These are phyloP conservation scores for Asterochloris erici DNA, from an alignment of 139 green algal genomes.

Conservation along the genomic window DNA sequence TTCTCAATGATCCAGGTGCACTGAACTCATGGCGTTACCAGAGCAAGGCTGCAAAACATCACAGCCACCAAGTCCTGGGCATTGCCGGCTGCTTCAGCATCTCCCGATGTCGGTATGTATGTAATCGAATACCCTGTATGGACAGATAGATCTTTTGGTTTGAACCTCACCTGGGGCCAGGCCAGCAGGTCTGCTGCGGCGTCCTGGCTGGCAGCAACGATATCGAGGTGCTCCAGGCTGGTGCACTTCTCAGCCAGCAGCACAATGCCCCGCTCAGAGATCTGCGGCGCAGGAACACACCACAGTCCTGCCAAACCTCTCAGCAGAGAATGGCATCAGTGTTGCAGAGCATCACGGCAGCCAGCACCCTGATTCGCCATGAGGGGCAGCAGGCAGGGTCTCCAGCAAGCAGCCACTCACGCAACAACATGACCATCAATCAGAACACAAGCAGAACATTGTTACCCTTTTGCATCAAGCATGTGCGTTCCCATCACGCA, in stretches of 20 bases:
- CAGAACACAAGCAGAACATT: not conserved
- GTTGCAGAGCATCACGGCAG: not conserved
- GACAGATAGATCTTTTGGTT: not conserved
- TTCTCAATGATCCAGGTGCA: not conserved
- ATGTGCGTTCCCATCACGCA: not conserved
- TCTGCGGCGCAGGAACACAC: no score
- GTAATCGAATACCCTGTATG: not conserved
- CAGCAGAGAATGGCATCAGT: not conserved
- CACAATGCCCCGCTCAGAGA: constrained; percentile 1
- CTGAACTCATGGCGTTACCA: not conserved
- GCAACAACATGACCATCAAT: not conserved
- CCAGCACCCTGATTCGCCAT: not conserved
- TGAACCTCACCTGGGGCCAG: not conserved
- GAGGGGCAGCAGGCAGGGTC: not conserved
- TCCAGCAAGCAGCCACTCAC: not conserved
- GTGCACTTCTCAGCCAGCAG: constrained; percentile 27
- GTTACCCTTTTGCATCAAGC: not conserved
- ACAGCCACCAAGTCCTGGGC: not conserved
- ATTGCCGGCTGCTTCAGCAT: not conserved
- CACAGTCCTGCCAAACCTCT: not conserved
- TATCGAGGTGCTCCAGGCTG: constrained; percentile 20
- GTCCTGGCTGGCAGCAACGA: constrained; percentile 10
- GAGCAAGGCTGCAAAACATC: not conserved
- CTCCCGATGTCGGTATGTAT: not conserved
- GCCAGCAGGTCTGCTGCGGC: not conserved